Evolutionary conservation across 2,329 filamentous ascomycete species (phyloP), one percentile per base, ranked within the genome.

Genomic region (Penicillium nordicum): DNA sequence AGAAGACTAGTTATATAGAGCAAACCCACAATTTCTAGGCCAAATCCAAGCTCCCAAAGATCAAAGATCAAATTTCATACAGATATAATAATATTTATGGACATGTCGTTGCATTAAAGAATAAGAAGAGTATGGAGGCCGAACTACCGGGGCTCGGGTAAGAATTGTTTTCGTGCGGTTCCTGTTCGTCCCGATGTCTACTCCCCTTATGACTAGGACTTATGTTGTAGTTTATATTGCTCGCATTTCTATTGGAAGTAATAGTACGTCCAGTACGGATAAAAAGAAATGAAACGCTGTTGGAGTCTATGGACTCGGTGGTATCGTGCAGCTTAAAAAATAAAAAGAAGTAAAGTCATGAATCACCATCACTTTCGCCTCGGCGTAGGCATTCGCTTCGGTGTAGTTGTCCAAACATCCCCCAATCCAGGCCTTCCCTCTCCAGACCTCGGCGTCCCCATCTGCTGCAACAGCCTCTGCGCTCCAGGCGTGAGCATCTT

Each of bases 401-500:
- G 30, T 4, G 30, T 65, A 6, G 63, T 60, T n/a, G 63, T 64
- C 64, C 63, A 64, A 36, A 57, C 48, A 54, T 65, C 60, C 4
- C 55, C 53, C 34, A 62, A 21, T 5, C 58, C 61, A 18, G 58
- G 56, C 25, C 38, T 58, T 8, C 42, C 59, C 8, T 51, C 61
- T n/a, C n/a, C 41, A 40, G 53, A 64, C 14, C 67, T 64, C 48
- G 67, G 67, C 7, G 59, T 67, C 2, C 67, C 70, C 7, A 73
- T 67, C 48, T 66, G 70, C 40, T 72, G 67, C 57, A 78, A 66
- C 54, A 79, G 60, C 57, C 71, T 74, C 57, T 76, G 75, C 25
- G 74, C 77, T 1, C 77, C 77, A 16, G 76, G 76, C 3, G 77
- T 79, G 55, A 79, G 67, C 53, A 71, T 67, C 63, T 75, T 72